These are phyloP conservation scores for Plasmodium gallinaceum DNA, from an alignment of 169 alveolate genomes.

Conservation along the genomic window DNA sequence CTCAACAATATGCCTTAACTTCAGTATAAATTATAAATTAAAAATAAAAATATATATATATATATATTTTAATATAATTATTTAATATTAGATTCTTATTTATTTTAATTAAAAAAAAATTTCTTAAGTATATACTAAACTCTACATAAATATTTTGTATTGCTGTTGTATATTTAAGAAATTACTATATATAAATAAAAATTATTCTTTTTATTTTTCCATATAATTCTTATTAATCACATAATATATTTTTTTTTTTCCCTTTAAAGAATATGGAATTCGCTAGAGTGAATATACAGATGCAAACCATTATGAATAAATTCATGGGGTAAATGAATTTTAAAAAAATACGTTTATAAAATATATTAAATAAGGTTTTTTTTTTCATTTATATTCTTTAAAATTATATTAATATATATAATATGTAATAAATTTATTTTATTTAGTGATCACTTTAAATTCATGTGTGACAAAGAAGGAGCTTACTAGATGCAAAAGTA, in stretches of 20 bases:
- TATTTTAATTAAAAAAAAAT: not conserved
- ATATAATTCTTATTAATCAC: not conserved
- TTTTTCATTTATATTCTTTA: not conserved
- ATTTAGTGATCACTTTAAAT: conserved; percentile 70
- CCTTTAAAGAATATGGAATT: conserved; percentile 75
- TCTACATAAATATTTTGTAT: too few relatives aligned
- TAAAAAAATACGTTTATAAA: too few relatives aligned
- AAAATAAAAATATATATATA: conserved; percentile 3
- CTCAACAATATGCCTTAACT: conserved; percentile 83
- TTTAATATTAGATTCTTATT: not conserved
- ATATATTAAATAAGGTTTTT: not conserved
- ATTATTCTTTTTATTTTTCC: too few relatives aligned
- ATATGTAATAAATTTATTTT: conserved; percentile 1
- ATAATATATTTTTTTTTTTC: conserved; percentile 4
- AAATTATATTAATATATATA: conserved; percentile 3
- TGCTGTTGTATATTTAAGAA: too few relatives aligned
- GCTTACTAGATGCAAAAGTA: conserved; percentile 24
- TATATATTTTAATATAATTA: not conserved
- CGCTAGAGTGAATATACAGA: conserved; percentile 84
- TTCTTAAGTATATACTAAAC: too few relatives aligned
- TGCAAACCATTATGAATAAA: conserved; percentile 87
- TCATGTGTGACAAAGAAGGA: conserved; percentile 75
- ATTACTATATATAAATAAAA: too few relatives aligned
- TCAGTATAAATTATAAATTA: conserved; percentile 31
- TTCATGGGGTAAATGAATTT: conserved; percentile 79